A percentile compares a stretch with the other conserved stretches of the same genome.
These are phyloP conservation scores for Diplotaxis tenuifolia DNA, from an alignment of 345 rosid species.

Conservation along the genomic window DNA sequence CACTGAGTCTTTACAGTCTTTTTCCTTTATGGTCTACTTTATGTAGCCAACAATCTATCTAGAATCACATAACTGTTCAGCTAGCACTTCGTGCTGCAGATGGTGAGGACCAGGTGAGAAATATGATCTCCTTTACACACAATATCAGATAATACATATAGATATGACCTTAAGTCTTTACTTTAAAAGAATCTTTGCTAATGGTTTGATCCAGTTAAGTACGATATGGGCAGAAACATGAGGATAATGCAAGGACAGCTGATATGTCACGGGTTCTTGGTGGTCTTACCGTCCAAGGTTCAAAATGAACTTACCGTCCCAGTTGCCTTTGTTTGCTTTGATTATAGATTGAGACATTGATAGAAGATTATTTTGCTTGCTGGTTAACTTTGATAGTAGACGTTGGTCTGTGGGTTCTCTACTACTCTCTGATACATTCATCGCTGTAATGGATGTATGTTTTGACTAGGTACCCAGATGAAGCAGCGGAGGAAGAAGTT, in stretches of 20 bases:
- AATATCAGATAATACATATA: too few species aligned
- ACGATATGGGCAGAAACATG: too few species aligned
- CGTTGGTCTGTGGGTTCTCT: constrained; percentile 76
- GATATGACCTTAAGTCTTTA: too few species aligned
- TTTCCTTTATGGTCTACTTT: constrained; percentile 9
- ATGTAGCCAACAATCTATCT: constrained; percentile 76
- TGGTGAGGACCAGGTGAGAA: too few species aligned
- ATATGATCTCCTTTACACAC: too few species aligned
- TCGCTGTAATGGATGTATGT: too few species aligned
- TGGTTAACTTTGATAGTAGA: constrained; percentile 86
- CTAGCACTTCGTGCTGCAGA: constrained; percentile 91
- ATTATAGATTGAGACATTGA: constrained; percentile 82
- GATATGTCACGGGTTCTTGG: too few species aligned
- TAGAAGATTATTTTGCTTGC: constrained; percentile 91
- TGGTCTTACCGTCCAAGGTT: too few species aligned
- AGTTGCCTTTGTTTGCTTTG: background rate
- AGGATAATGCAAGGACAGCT: too few species aligned
- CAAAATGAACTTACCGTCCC: constrained; percentile 9
- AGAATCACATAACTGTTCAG: constrained; percentile 91
- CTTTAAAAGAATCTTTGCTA: too few species aligned
- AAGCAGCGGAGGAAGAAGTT: background rate
- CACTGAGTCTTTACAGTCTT: constrained; percentile 2
- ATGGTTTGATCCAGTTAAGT: too few species aligned
- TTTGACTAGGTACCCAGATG: background rate
- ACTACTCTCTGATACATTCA: constrained; percentile 69